phyloP scores from a whole-genome alignment of 108 stramenopile species.

The Phaeodactylum tricornutum region DNA sequence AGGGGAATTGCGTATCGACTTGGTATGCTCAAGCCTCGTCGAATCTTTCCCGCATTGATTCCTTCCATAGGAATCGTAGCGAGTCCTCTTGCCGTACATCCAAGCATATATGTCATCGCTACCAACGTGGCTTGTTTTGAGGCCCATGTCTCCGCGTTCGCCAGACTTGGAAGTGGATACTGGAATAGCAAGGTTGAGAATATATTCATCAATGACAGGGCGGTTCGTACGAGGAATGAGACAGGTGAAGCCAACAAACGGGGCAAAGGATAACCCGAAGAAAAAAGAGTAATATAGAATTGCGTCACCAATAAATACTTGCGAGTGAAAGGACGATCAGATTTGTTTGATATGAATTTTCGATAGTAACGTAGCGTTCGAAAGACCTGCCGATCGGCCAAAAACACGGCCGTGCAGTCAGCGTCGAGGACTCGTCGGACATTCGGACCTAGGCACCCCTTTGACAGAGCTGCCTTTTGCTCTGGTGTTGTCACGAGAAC shows the following conservation, averaged over 20 bases:
- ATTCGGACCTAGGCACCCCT: constrained; percentile 74
- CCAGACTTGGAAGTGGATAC: constrained; percentile 44
- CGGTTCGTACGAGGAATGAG: constrained; percentile 44
- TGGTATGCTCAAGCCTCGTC: constrained; percentile 51
- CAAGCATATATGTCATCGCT: constrained; percentile 81
- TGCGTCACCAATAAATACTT: constrained; percentile 19
- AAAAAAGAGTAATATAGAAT: constrained; percentile 59
- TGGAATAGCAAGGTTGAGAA: constrained; percentile 23
- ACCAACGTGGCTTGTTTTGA: constrained; percentile 88
- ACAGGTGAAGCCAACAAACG: constrained; percentile 39
- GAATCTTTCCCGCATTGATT: constrained; percentile 43
- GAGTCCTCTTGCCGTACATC: constrained; percentile 64
- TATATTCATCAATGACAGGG: constrained; percentile 26
- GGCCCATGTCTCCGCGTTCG: constrained; percentile 74
- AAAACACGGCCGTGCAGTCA: constrained; percentile 83
- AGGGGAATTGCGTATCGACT: constrained; percentile 53
- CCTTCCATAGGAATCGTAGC: constrained; percentile 93
- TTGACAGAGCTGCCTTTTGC: constrained; percentile 44
- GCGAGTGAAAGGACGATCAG: not conserved
- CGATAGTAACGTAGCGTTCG: constrained; percentile 28
- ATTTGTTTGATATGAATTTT: constrained; percentile 9
- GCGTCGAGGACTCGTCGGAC: constrained; percentile 82
- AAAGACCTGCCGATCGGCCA: constrained; percentile 63
- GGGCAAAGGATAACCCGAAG: constrained; percentile 70
- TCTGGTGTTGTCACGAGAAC: constrained; percentile 49